A percentile compares a stretch with the other conserved stretches of the same genome.
Conservation (phyloP, 2,329 filamentous ascomycete species). For the Microdochium bolleyi region DNA sequence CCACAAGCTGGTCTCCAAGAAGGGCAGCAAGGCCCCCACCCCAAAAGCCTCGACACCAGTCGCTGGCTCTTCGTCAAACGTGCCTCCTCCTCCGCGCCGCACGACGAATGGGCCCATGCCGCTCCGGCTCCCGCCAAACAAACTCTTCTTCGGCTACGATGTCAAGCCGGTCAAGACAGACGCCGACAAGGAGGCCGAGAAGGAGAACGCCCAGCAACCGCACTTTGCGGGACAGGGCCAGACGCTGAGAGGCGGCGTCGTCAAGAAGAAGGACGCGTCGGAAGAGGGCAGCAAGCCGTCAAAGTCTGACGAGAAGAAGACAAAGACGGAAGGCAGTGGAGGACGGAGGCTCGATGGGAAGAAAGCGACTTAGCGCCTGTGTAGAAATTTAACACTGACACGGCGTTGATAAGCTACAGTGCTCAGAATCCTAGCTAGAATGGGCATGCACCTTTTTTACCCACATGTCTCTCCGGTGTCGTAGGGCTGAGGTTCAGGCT, state of each 20-base stretch:
- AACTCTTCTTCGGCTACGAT: conserved; percentile 95
- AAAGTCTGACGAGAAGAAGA: conserved; percentile 18
- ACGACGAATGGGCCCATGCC: conserved; percentile 76
- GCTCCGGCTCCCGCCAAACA: conserved; percentile 74
- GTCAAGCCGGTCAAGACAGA: conserved; percentile 80
- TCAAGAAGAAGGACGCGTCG: conserved; percentile 54
- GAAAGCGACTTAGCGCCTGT: neutral
- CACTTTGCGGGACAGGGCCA: conserved; percentile 81
- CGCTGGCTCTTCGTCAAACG: conserved; percentile 41
- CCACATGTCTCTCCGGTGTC: too few relatives aligned
- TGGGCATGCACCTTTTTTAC: too few relatives aligned
- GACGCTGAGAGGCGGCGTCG: conserved; percentile 61
- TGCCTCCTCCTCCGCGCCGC: conserved; percentile 23
- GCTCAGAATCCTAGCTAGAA: too few relatives aligned
- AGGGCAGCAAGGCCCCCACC: conserved; percentile 65
- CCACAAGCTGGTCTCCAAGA: conserved; percentile 77
- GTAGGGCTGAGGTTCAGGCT: too few relatives aligned
- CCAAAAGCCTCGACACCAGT: conserved; percentile 69
- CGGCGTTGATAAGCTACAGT: too few relatives aligned
- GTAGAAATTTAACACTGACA: too few relatives aligned
- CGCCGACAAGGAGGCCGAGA: conserved; percentile 60
- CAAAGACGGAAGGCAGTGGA: neutral
- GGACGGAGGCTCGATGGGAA: neutral
- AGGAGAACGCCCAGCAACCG: conserved; percentile 57
- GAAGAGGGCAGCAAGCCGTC: conserved; percentile 34